These are phyloP conservation scores for Excoecaria cochinchinensis DNA, from an alignment of 345 rosid species.

Conservation along the genomic window DNA sequence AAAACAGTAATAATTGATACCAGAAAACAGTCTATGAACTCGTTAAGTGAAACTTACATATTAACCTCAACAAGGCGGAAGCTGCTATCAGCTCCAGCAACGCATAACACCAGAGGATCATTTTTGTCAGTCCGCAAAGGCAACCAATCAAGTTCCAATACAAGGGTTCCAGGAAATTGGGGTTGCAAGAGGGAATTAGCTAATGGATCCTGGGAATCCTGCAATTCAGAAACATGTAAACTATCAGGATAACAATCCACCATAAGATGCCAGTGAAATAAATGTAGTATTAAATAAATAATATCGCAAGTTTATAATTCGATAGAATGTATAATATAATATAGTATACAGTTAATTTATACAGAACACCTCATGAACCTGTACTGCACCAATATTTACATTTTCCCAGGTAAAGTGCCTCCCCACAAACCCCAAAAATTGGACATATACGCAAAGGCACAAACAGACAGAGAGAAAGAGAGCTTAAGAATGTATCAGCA, in stretches of 20 bases:
- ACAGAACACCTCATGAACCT: no score
- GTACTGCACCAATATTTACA: not conserved
- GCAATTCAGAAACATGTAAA: constrained; percentile 20
- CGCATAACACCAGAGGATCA: constrained; percentile 85
- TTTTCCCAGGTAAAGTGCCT: not conserved
- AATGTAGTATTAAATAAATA: not conserved
- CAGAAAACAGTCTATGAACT: constrained; percentile 7
- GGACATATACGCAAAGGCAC: not conserved
- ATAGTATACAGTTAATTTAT: not conserved
- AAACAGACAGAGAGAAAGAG: not conserved
- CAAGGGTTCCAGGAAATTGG: constrained; percentile 95
- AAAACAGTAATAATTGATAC: not conserved
- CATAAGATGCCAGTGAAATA: not conserved
- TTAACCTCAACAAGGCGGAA: constrained; percentile 85
- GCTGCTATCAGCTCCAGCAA: constrained; percentile 98
- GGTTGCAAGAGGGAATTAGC: constrained; percentile 96
- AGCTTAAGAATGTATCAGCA: constrained; percentile 3
- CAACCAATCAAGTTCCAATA: constrained; percentile 96
- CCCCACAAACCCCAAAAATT: not conserved
- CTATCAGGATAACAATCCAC: constrained; percentile 1
- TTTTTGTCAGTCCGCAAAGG: constrained; percentile 68
- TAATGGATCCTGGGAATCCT: constrained; percentile 93
- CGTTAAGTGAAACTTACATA: constrained; percentile 49
- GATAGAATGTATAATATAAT: not conserved
- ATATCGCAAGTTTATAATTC: not conserved